These are phyloP conservation scores for Chenopodium suecicum DNA, from an alignment of 148 eudicot species.

Conservation along the genomic window DNA sequence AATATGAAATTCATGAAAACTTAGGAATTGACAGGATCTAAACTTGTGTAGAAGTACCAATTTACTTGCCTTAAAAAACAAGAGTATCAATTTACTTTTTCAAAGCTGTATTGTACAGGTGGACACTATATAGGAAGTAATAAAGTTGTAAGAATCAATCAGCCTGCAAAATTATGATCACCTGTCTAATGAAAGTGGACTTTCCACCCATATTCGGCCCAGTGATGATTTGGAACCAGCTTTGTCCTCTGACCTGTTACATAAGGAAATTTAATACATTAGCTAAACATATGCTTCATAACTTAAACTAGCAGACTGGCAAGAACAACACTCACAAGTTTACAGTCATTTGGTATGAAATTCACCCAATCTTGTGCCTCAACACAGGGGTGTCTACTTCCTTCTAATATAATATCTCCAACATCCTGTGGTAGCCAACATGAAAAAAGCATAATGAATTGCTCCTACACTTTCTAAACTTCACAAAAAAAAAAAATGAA, in stretches of 20 bases:
- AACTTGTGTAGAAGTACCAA: background rate
- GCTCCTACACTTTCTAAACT: background rate
- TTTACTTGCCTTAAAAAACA: too few species aligned
- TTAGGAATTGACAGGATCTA: background rate
- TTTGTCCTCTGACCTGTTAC: constrained; percentile 69
- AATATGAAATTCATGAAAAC: background rate
- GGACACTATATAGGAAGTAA: background rate
- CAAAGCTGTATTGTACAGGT: background rate
- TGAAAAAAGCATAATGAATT: constrained; percentile 12
- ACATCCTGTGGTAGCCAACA: constrained; percentile 47
- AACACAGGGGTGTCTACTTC: constrained; percentile 98
- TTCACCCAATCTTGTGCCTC: constrained; percentile 99
- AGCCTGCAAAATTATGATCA: constrained; percentile 15
- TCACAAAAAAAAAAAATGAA: background rate
- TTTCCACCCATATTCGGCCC: constrained; percentile 99
- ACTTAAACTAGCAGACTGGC: constrained; percentile 3
- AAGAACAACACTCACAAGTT: constrained; percentile 61
- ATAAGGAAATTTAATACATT: constrained; percentile 14
- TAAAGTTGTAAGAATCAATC: background rate
- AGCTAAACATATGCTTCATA: constrained; percentile 6
- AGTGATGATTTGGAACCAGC: constrained; percentile 98
- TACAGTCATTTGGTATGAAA: constrained; percentile 96
- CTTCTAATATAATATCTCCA: constrained; percentile 91
- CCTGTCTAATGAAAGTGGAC: constrained; percentile 97
- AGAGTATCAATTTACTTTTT: background rate